A percentile compares a stretch with the other conserved stretches of the same genome.
Evolutionary conservation across 441 rosid species (phyloP).

Genomic region (Erodium trifolium): DNA sequence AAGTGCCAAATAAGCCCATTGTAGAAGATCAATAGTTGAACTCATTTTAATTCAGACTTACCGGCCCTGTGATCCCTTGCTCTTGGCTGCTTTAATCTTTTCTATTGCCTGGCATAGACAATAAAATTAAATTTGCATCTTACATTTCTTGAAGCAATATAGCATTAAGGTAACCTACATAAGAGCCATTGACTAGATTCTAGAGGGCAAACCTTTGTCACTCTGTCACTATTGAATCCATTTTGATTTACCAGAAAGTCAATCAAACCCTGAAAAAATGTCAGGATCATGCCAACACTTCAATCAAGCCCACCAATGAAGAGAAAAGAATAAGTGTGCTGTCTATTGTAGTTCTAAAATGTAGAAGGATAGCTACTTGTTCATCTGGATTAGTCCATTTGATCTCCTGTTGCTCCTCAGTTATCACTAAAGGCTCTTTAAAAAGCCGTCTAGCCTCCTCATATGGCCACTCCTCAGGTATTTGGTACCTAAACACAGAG

Average conservation of each 20-base stretch:
- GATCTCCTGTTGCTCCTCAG: conserved; percentile 60
- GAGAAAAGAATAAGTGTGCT: not conserved
- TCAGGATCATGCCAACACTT: not conserved
- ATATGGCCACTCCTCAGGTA: conserved; percentile 91
- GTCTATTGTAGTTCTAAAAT: not conserved
- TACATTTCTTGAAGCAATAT: conserved; percentile 15
- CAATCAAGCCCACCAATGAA: not conserved
- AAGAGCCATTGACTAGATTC: not conserved
- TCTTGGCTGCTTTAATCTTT: conserved; percentile 87
- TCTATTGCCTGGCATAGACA: conserved; percentile 58
- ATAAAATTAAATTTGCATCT: conserved; percentile 12
- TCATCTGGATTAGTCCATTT: conserved; percentile 43
- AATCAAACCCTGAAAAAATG: conserved; percentile 4
- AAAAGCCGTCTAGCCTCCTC: conserved; percentile 72
- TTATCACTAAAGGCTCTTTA: conserved; percentile 68
- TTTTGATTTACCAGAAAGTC: conserved; percentile 4
- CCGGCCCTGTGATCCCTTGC: conserved; percentile 93
- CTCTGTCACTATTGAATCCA: conserved; percentile 53
- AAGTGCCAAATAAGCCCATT: conserved; percentile 11
- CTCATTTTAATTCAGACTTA: conserved; percentile 28
- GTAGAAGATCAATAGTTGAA: conserved; percentile 9
- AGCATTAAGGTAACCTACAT: conserved; percentile 13
- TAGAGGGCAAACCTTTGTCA: conserved; percentile 54
- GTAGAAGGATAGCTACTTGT: not conserved
- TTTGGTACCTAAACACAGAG: conserved; percentile 50